Conservation (phyloP, 345 rosid genomes). For the Reutealis trisperma region DNA sequence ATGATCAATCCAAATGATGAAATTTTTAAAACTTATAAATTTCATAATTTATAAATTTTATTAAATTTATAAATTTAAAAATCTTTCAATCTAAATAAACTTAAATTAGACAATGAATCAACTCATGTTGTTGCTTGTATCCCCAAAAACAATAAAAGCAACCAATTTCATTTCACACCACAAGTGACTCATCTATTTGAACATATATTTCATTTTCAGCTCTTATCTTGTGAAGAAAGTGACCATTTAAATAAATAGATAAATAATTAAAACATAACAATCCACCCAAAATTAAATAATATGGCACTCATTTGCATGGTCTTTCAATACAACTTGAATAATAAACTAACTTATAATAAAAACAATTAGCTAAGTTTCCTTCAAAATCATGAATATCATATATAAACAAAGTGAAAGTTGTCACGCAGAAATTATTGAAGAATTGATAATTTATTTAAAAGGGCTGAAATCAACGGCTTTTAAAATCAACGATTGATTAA, state of each 20-base stretch:
- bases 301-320: conserved; percentile 16
- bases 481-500: not conserved
- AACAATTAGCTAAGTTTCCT: conserved; percentile 5
- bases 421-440: not conserved
- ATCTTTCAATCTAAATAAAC: no score
- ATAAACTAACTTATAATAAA: conserved; percentile 9
- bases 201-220: not conserved
- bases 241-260: not conserved
- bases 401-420: not conserved
- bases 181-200: not conserved
- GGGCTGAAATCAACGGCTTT: not conserved
- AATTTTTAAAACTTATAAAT: no score
- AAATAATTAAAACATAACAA: not conserved
- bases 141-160: not conserved
- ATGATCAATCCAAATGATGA: no score
- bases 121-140: conserved; percentile 15
- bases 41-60: no score
- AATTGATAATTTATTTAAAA: not conserved
- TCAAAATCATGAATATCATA: not conserved
- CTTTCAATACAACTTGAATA: not conserved
- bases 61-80: no score
- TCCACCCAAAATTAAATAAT: not conserved
- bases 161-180: not conserved
- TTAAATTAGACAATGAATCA: not conserved
- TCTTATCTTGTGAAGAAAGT: conserved; percentile 3